Conservation (phyloP, 2,329 filamentous ascomycete species). For the Fusarium anguioides region DNA sequence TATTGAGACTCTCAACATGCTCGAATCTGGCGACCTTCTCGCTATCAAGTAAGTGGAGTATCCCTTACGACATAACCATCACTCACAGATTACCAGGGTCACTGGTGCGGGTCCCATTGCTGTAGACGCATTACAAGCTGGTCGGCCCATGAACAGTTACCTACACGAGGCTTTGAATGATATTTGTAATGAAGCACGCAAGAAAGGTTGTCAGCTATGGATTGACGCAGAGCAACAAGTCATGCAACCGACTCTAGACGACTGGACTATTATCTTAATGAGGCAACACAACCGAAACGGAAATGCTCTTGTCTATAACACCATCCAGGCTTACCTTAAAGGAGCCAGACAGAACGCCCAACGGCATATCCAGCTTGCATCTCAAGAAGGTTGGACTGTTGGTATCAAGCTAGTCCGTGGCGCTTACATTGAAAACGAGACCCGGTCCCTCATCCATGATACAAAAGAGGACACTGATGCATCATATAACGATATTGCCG, state of each 20-base stretch:
- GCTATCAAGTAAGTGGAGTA: slow-evolving; percentile 63
- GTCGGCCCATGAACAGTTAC: slow-evolving; percentile 50
- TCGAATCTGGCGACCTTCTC: slow-evolving; percentile 64
- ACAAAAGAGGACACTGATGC: slow-evolving; percentile 63
- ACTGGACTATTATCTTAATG: slow-evolving; percentile 50
- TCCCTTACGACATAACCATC: accelerated
- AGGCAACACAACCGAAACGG: slow-evolving; percentile 52
- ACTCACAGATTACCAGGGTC: slow-evolving; percentile 43
- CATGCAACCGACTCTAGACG: slow-evolving; percentile 53
- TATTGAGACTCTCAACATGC: slow-evolving; percentile 63
- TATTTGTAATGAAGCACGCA: slow-evolving; percentile 51
- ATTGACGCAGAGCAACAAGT: slow-evolving; percentile 60
- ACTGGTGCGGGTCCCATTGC: slow-evolving; percentile 57
- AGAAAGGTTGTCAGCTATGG: slow-evolving; percentile 54
- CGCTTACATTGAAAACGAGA: slow-evolving; percentile 65
- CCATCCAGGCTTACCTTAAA: slow-evolving; percentile 68
- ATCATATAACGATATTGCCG: slow-evolving; percentile 61
- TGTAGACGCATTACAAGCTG: slow-evolving; percentile 51
- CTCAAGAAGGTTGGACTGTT: slow-evolving; percentile 61
- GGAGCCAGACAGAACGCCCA: slow-evolving; percentile 55
- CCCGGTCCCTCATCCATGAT: slow-evolving; percentile 60
- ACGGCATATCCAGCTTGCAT: slow-evolving; percentile 58
- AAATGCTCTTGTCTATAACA: slow-evolving; percentile 55
- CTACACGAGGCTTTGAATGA: slow-evolving; percentile 55
- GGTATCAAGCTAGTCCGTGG: slow-evolving; percentile 68